Conservation (phyloP, 495 filamentous ascomycete genomes). For the Talaromyces trachyspermus region DNA sequence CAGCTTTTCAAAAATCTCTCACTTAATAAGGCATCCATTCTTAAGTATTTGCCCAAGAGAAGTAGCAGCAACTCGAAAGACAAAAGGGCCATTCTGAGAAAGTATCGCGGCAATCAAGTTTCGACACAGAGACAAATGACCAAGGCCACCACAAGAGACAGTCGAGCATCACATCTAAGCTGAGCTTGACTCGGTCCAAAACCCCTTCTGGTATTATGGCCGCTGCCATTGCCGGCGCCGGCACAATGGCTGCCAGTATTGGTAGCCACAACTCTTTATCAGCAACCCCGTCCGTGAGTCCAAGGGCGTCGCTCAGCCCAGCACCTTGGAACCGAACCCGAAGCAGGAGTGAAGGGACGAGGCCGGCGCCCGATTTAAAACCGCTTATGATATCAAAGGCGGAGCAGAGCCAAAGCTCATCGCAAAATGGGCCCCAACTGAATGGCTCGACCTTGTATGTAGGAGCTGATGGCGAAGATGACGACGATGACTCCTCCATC, state of each 20-base stretch:
- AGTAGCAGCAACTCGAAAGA: constrained; percentile 44
- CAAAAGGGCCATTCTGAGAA: constrained; percentile 29
- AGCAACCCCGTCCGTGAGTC: background rate
- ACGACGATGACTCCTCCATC: constrained; percentile 40
- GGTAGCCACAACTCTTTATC: constrained; percentile 28
- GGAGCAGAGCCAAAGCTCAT: background rate
- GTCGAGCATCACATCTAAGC: constrained; percentile 45
- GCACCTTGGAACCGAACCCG: constrained; percentile 17
- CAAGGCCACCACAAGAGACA: constrained; percentile 29
- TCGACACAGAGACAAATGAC: constrained; percentile 23
- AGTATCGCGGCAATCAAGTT: constrained; percentile 14
- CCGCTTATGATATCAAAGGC: background rate
- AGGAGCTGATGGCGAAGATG: constrained; percentile 18
- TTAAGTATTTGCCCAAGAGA: constrained; percentile 49
- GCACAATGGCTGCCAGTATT: constrained; percentile 55
- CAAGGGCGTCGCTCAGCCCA: background rate
- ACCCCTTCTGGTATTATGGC: constrained; percentile 56
- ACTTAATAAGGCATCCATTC: constrained; percentile 41
- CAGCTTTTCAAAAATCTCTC: constrained; percentile 57
- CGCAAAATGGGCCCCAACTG: background rate
- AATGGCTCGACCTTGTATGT: background rate
- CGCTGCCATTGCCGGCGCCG: constrained; percentile 50
- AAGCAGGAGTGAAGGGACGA: constrained; percentile 62
- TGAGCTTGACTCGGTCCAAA: constrained; percentile 51
- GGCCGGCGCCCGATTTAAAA: background rate